A percentile compares a stretch with the other conserved stretches of the same genome.
Conservation (phyloP, 345 rosid species). For the Mangifera indica region DNA sequence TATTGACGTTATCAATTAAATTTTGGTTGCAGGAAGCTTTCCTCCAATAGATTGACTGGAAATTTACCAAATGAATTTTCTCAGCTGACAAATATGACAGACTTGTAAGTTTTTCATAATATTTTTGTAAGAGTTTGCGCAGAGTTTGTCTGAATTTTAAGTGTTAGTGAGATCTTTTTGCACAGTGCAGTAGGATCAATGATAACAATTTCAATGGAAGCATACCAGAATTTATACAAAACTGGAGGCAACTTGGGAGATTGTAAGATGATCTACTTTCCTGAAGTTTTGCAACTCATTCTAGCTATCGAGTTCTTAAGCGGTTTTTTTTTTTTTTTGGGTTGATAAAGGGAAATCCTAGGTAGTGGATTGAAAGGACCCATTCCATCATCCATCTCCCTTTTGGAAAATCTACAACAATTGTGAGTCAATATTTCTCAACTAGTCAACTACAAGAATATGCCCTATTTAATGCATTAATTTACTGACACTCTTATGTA, state of each 20-base stretch:
- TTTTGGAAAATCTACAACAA: constrained; percentile 30
- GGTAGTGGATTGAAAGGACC: constrained; percentile 51
- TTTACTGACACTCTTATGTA: background rate
- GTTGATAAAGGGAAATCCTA: constrained; percentile 43
- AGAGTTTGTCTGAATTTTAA: background rate
- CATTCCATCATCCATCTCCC: constrained; percentile 48
- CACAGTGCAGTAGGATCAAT: constrained; percentile 58
- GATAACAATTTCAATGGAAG: constrained; percentile 74
- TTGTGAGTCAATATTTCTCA: constrained; percentile 34
- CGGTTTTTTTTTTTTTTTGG: background rate
- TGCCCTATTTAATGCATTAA: background rate
- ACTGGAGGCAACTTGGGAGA: constrained; percentile 55
- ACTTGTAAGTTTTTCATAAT: constrained; percentile 34
- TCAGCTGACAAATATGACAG: constrained; percentile 31
- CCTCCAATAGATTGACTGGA: constrained; percentile 47
- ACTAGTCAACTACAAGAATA: background rate
- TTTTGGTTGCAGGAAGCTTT: constrained; percentile 33
- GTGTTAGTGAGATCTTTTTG: background rate
- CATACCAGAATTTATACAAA: constrained; percentile 59
- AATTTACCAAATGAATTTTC: constrained; percentile 39
- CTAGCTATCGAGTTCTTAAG: background rate
- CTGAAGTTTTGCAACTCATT: background rate
- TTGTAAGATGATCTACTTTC: constrained; percentile 50
- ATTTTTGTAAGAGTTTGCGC: background rate
- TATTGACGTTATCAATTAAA: background rate